These are phyloP conservation scores for Taphrina deformans DNA, from an alignment of 1,139 yeast species.

Conservation along the genomic window DNA sequence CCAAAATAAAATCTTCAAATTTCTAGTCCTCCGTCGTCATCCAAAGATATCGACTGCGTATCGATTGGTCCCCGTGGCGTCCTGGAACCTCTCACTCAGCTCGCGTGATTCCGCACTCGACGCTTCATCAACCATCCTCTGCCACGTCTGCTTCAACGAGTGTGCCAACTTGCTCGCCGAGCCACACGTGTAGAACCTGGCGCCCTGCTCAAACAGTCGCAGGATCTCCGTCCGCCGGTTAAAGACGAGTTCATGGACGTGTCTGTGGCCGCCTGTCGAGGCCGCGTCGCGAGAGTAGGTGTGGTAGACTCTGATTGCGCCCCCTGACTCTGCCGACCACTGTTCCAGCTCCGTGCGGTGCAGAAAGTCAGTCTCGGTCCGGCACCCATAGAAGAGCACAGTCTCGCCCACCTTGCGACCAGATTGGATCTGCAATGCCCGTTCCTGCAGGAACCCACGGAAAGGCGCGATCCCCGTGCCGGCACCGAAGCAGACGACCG, in stretches of 20 bases:
- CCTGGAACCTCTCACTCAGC: neutral
- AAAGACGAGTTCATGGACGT: constrained; percentile 23
- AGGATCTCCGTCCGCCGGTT: constrained; percentile 10
- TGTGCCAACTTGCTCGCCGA: constrained; percentile 30
- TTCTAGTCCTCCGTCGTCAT: neutral
- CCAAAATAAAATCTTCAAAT: too few relatives aligned
- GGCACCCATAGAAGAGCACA: constrained; percentile 80
- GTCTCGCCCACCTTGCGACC: constrained; percentile 69
- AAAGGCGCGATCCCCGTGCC: constrained; percentile 94
- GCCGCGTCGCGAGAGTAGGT: constrained; percentile 17
- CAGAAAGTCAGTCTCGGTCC: constrained; percentile 50
- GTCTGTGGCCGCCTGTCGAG: constrained; percentile 19
- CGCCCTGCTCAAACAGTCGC: constrained; percentile 13
- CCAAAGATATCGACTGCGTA: constrained; percentile 30
- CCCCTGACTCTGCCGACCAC: neutral
- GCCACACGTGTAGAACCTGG: constrained; percentile 29
- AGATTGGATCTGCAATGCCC: constrained; percentile 56
- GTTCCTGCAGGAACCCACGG: constrained; percentile 90
- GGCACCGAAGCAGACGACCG: constrained; percentile 31
- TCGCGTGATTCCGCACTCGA: neutral
- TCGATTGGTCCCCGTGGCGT: constrained; percentile 22
- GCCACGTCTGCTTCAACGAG: constrained; percentile 22
- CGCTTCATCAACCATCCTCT: constrained; percentile 17
- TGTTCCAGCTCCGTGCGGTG: constrained; percentile 38
- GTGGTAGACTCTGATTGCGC: constrained; percentile 7